Evolutionary conservation across 768 basidiomycete species (phyloP), one percentile per base, ranked within the genome.

Genomic region (Leucocoprinus leucothites): DNA sequence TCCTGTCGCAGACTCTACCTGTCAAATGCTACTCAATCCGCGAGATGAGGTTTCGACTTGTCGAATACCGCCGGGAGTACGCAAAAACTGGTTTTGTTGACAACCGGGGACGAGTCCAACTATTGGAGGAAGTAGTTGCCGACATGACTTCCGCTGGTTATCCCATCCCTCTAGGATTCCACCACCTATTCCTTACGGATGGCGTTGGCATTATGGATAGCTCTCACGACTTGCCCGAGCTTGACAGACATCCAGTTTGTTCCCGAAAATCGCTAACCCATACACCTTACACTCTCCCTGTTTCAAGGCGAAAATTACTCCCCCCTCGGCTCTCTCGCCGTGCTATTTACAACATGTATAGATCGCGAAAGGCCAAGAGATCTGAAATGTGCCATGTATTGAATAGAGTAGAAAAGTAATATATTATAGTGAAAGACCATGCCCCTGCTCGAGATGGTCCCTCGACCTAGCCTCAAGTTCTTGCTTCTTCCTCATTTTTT

Each of bases 1-100:
- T 85, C 44, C 74, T 78, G 35, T 63, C 68, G 16, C 56, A 60
- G 4, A 50, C 43, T 8, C 44, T 53, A 2, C 59, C 58, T 28
- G 34, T 16, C 3, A 35, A 36, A 46, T 36, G 22, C n/a, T 16
- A 34, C 22, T 31, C 50, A 6, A 16, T 48, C 6, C 16, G 25
- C 7, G 51, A 50, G 16, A 41, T 47, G 16, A 25, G 25, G 6
- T 6, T 19, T 18, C 19, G 52, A 7, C 40, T 48, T 19, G 24
- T 19, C 6, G n/a, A 25, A 2, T 57, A 42, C 6, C 42, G 52
- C 18, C 21, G 2, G 31, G 35, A 38, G 22, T 60, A 59, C 40
- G 47, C 51, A 3, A 42, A 44, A 48, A 47, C 18, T 26, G 53
- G 47, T n/a, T 3, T 41, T 34, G 11, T 40, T 19, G 47, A 31